Conservation (phyloP, 2,329 filamentous ascomycete species). For the Hymenotorrendiella dingleyae region DNA sequence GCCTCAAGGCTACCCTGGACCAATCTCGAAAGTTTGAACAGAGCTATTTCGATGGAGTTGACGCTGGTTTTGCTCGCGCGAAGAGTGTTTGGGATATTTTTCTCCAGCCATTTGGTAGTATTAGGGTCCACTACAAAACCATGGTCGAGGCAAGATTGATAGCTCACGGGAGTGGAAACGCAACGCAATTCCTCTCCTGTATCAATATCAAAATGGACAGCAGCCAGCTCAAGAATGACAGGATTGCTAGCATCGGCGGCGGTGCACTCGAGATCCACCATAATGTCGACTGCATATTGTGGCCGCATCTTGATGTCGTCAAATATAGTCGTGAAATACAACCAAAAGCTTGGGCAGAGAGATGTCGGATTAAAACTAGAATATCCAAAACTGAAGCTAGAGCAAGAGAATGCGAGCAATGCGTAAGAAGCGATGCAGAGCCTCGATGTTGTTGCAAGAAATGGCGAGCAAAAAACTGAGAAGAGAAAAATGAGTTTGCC, state of each 20-base stretch:
- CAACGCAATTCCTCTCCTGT: constrained; percentile 12
- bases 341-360: no score
- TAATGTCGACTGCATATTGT: constrained; percentile 16
- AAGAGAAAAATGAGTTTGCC: no score
- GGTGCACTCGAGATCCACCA: constrained; percentile 18
- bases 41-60: constrained; percentile 6
- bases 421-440: no score
- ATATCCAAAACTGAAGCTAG: neutral
- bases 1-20: neutral
- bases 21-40: constrained; percentile 11
- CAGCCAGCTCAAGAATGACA: constrained; percentile 13
- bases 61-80: constrained; percentile 5
- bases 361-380: neutral
- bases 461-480: no score
- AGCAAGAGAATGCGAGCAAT: neutral
- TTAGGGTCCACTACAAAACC: neutral
- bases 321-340: neutral
- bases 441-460: no score
- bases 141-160: constrained; percentile 9
- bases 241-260: constrained; percentile 9
- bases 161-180: constrained; percentile 10
- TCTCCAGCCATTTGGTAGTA: constrained; percentile 6
- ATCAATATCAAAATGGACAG: constrained; percentile 15
- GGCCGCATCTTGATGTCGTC: constrained; percentile 5
- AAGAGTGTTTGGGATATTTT: constrained; percentile 12